Evolutionary conservation across 208 protist genomes (phyloP).

Genomic region (Herpetomonas tarakana): DNA sequence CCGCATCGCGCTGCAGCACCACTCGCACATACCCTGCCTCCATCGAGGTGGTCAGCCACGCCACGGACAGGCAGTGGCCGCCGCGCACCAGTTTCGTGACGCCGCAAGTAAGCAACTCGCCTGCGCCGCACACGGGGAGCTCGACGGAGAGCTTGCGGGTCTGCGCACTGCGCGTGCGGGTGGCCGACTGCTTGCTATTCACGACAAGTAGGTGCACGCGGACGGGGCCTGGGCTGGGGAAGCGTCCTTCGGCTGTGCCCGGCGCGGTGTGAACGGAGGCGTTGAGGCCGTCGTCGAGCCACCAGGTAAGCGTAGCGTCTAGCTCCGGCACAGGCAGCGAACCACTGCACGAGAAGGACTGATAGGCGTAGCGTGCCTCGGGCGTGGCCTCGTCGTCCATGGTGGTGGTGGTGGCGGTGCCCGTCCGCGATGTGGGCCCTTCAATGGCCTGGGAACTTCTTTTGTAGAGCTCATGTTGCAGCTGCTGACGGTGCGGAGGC

Average conservation of each 20-base stretch:
- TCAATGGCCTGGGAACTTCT: no score
- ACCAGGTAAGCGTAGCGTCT: conserved; percentile 64
- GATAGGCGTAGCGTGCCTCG: conserved; percentile 9
- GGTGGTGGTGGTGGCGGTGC: conserved; percentile 4
- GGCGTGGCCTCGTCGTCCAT: not conserved
- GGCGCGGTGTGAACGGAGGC: not conserved
- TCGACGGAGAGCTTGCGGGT: conserved; percentile 63
- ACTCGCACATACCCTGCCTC: conserved; percentile 36
- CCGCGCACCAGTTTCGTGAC: conserved; percentile 47
- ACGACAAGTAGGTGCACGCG: conserved; percentile 52
- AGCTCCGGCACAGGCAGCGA: conserved; percentile 53
- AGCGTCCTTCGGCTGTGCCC: not conserved
- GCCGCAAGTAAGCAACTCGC: conserved; percentile 59
- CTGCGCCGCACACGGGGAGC: conserved; percentile 24
- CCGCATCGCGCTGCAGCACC: conserved; percentile 50
- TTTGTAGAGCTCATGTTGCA: not conserved
- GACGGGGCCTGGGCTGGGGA: not conserved
- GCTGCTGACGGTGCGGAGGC: not conserved
- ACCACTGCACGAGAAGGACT: conserved; percentile 40
- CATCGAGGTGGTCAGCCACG: conserved; percentile 41
- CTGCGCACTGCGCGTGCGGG: conserved; percentile 37
- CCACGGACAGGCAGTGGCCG: conserved; percentile 52
- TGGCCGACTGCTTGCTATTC: conserved; percentile 35
- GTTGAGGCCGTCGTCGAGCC: conserved; percentile 48
- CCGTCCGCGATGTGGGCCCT: no score